A percentile compares a stretch with the other conserved stretches of the same genome.
Evolutionary conservation across 345 rosid genomes (phyloP).

Genomic region (Eucalyptus cloeziana): DNA sequence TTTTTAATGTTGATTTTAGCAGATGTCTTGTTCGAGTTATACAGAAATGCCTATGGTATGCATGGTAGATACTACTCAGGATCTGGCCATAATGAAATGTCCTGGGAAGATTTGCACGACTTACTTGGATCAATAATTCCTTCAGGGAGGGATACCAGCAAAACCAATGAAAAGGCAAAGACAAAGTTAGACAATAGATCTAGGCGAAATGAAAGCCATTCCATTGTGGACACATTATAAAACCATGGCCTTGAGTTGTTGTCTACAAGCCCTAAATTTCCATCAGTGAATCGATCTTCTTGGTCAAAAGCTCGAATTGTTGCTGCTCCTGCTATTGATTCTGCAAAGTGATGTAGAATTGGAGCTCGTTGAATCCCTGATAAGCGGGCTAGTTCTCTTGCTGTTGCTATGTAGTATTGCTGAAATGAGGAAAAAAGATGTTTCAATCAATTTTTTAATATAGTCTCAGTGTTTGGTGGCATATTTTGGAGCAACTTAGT

Average conservation of each 20-base stretch:
- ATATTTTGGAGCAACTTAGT: not conserved
- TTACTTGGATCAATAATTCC: conserved; percentile 92
- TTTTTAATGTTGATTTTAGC: not conserved
- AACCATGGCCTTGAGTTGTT: conserved; percentile 92
- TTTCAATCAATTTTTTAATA: not conserved
- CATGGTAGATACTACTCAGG: not conserved
- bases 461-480: not conserved
- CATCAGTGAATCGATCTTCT: conserved; percentile 44
- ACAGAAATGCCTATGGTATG: not conserved
- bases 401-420: conserved; percentile 88
- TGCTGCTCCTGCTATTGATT: conserved; percentile 83
- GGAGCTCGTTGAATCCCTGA: conserved; percentile 83
- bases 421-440: conserved; percentile 1
- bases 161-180: conserved; percentile 76
- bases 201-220: conserved; percentile 91
- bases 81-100: not conserved
- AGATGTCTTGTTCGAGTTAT: not conserved
- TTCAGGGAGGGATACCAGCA: conserved; percentile 85
- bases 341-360: conserved; percentile 92
- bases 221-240: conserved; percentile 80
- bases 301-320: conserved; percentile 85
- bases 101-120: conserved; percentile 3
- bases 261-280: conserved; percentile 62
- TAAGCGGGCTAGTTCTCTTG: conserved; percentile 85
- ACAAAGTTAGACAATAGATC: conserved; percentile 82